Conservation (phyloP, 108 stramenopile genomes). For the Fistulifera solaris region DNA sequence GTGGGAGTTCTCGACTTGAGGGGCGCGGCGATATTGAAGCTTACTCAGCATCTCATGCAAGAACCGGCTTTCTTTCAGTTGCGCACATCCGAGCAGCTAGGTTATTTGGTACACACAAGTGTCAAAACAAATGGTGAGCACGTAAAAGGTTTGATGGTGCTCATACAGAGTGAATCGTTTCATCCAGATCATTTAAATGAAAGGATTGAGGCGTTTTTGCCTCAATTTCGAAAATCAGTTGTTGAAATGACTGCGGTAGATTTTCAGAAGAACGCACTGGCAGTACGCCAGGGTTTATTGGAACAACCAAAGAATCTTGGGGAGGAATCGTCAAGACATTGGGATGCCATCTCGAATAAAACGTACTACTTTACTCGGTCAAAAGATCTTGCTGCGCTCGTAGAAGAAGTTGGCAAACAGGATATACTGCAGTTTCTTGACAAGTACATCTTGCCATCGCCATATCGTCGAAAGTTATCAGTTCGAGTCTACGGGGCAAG, state of each 20-base stretch:
- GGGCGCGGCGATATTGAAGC: constrained; percentile 34
- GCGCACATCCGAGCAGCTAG: constrained; percentile 85
- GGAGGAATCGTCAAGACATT: constrained; percentile 39
- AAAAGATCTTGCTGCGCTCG: constrained; percentile 30
- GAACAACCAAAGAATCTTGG: constrained; percentile 55
- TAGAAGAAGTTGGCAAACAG: constrained; percentile 21
- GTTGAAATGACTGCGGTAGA: constrained; percentile 27
- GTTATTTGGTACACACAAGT: constrained; percentile 73
- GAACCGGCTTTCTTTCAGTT: constrained; percentile 83
- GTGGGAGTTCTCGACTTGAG: constrained; percentile 26
- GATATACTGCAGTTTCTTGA: constrained; percentile 36
- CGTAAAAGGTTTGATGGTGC: constrained; percentile 46
- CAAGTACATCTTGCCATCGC: constrained; percentile 28
- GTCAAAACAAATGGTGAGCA: constrained; percentile 45
- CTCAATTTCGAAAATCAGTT: constrained; percentile 23
- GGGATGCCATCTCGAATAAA: constrained; percentile 31
- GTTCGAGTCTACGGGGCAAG: constrained; percentile 31
- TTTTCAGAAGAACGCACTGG: constrained; percentile 33
- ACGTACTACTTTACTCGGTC: constrained; percentile 31
- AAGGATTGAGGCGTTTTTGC: constrained; percentile 39
- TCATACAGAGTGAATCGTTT: constrained; percentile 44
- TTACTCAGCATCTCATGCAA: constrained; percentile 56
- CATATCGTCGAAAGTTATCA: constrained; percentile 29
- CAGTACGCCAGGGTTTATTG: constrained; percentile 31
- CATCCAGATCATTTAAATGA: constrained; percentile 36